Conservation (phyloP, 2,329 filamentous ascomycete species). For the Pseudogymnoascus sp. region DNA sequence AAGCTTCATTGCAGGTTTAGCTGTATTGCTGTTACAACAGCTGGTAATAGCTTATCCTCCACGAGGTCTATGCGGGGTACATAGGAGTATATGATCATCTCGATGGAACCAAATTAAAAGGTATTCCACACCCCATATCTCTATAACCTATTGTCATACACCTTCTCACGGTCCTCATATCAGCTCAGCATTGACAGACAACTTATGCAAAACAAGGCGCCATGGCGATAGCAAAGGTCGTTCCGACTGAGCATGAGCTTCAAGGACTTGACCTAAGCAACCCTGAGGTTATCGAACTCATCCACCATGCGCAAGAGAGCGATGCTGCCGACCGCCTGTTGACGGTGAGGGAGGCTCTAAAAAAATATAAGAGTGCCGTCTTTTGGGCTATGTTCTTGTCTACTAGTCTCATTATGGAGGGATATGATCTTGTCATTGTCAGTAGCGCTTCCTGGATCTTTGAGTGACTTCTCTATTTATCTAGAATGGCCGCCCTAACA, state of each 20-base stretch:
- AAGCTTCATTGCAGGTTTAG: background rate
- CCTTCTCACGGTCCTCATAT: background rate
- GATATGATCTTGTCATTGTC: conserved; percentile 12
- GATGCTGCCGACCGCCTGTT: conserved; percentile 12
- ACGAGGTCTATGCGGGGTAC: conserved; percentile 1
- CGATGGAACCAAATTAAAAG: conserved; percentile 9
- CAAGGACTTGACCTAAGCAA: conserved; percentile 12
- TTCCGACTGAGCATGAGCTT: conserved; percentile 16
- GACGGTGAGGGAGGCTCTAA: conserved; percentile 13
- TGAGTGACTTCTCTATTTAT: background rate
- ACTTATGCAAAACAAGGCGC: background rate
- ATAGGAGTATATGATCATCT: conserved; percentile 13
- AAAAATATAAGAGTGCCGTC: conserved; percentile 14
- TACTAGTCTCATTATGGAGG: conserved; percentile 13
- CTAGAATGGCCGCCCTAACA: background rate
- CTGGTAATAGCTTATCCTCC: background rate
- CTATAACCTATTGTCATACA: background rate
- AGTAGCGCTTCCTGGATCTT: background rate
- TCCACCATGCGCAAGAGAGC: conserved; percentile 14
- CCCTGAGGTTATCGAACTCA: conserved; percentile 13
- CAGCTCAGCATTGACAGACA: background rate
- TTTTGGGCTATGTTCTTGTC: conserved; percentile 15
- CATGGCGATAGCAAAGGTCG: conserved; percentile 11
- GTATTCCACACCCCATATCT: background rate
- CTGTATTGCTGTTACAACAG: background rate